phyloP scores from a whole-genome alignment of 441 rosid species.

The Euphorbia neoarborescens region DNA sequence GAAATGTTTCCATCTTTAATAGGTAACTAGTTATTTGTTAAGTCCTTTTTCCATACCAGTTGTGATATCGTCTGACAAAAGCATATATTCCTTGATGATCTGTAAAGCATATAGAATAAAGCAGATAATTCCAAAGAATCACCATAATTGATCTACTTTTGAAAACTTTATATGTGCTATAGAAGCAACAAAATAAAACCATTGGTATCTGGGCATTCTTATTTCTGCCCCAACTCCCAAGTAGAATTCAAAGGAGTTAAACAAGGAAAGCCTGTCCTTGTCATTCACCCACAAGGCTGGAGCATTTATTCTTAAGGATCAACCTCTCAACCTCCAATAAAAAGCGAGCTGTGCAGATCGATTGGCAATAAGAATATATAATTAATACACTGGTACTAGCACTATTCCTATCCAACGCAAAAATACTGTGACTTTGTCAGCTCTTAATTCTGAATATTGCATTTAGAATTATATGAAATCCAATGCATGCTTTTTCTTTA shows the following conservation, averaged over 20 bases:
- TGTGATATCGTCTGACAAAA: constrained; percentile 17
- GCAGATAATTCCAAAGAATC: constrained; percentile 28
- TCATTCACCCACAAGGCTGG: not conserved
- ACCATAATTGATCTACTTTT: constrained; percentile 25
- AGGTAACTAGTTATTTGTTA: constrained; percentile 11
- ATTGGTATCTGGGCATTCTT: not conserved
- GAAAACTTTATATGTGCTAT: constrained; percentile 10
- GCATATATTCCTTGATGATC: constrained; percentile 24
- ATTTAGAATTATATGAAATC: not conserved
- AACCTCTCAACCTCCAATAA: not conserved
- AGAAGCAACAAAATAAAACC: constrained; percentile 14
- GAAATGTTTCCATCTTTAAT: constrained; percentile 12
- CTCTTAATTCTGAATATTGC: not conserved
- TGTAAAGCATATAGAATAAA: constrained; percentile 12
- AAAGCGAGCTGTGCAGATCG: not conserved
- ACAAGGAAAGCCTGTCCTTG: not conserved
- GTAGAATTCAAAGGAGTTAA: not conserved
- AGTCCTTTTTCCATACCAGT: not conserved
- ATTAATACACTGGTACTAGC: not conserved
- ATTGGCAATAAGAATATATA: not conserved
- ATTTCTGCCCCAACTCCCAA: not conserved
- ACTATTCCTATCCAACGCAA: not conserved
- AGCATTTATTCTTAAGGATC: not conserved
- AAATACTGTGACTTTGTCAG: not conserved
- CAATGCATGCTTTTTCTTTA: not conserved